Conservation (phyloP, 352 stramenopile genomes). For the Pythium chondricola region DNA sequence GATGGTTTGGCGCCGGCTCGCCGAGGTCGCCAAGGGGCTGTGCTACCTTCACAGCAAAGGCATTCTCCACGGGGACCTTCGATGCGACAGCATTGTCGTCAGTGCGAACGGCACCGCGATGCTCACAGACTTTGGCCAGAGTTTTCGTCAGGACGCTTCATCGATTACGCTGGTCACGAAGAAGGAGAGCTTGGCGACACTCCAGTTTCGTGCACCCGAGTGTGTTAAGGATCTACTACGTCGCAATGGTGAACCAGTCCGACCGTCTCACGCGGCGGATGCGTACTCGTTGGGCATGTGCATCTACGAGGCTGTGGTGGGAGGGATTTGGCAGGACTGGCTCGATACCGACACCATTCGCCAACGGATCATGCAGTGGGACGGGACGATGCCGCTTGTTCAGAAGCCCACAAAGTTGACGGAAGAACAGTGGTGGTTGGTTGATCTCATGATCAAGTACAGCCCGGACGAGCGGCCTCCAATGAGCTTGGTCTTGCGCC, state of each 20-base stretch:
- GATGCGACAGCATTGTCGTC: conserved; percentile 59
- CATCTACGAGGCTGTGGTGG: neutral
- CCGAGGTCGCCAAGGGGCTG: neutral
- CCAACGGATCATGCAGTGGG: neutral
- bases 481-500: neutral
- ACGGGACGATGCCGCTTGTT: neutral
- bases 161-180: neutral
- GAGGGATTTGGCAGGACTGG: neutral
- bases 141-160: conserved; percentile 3
- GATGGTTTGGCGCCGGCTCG: neutral
- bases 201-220: neutral
- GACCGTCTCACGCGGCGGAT: neutral
- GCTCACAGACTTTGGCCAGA: conserved; percentile 61
- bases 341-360: neutral
- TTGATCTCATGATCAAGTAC: neutral
- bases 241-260: too few species aligned
- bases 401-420: neutral
- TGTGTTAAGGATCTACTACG: neutral
- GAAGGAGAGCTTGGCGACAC: neutral
- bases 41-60: neutral
- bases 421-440: neutral
- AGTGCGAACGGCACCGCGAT: conserved; percentile 43
- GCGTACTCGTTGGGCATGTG: conserved; percentile 1
- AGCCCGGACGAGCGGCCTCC: neutral
- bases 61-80: conserved; percentile 50